A percentile compares a stretch with the other conserved stretches of the same genome.
Conservation (phyloP, 768 basidiomycete genomes). For the Gloeostereum incarnatum region DNA sequence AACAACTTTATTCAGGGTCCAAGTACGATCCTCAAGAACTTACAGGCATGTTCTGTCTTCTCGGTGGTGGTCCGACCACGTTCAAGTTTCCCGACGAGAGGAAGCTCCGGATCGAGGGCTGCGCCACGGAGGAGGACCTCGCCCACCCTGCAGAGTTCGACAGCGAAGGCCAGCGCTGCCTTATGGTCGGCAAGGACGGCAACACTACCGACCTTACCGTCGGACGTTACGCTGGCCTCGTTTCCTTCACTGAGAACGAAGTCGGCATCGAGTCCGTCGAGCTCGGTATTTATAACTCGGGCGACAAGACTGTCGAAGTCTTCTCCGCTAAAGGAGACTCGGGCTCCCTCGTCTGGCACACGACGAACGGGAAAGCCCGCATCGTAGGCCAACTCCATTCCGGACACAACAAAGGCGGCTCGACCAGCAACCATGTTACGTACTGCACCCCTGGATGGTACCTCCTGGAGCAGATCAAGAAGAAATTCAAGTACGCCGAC, state of each 20-base stretch:
- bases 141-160: constrained; percentile 9
- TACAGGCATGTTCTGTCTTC: constrained; percentile 5
- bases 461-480: constrained; percentile 16
- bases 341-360: constrained; percentile 17
- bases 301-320: constrained; percentile 8
- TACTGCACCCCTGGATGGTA: constrained; percentile 22
- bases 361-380: constrained; percentile 8
- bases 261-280: constrained; percentile 10
- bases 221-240: constrained; percentile 22
- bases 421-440: constrained; percentile 17
- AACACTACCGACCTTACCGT: constrained; percentile 22
- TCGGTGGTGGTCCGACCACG: constrained; percentile 2
- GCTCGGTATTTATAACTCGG: constrained; percentile 19
- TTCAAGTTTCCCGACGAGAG: constrained; percentile 12
- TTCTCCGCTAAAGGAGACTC: constrained; percentile 24
- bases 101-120: constrained; percentile 12
- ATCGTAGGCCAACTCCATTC: constrained; percentile 21
- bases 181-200: constrained; percentile 26
- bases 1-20: constrained; percentile 15
- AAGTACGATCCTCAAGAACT: constrained; percentile 9
- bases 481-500: constrained; percentile 15
- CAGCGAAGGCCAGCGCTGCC: constrained; percentile 17
- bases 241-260: constrained; percentile 15
- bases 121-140: constrained; percentile 10
- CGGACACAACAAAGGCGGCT: constrained; percentile 15